Percentiles rank a stretch among this genome's conserved stretches.
Conservation (phyloP, 1,284 basidiomycete genomes). For the Somion occarium region DNA sequence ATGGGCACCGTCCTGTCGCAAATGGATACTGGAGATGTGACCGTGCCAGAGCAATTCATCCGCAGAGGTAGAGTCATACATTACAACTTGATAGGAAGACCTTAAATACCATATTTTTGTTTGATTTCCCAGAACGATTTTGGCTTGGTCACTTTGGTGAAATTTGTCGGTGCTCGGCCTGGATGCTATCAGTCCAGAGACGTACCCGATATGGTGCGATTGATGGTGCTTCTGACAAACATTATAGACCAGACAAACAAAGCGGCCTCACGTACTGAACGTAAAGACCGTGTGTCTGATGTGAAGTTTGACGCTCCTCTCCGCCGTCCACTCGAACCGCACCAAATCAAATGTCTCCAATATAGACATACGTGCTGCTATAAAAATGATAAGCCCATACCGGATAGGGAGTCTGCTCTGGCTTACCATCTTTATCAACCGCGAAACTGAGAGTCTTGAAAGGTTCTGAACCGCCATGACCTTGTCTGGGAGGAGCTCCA, state of each 20-base stretch:
- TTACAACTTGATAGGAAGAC: no score
- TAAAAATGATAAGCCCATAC: not conserved
- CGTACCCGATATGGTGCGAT: no score
- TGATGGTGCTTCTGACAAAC: no score
- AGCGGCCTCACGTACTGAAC: slow-evolving; percentile 56
- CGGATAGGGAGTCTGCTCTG: not conserved
- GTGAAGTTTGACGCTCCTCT: slow-evolving; percentile 75
- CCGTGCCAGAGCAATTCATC: no score
- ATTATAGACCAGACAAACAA: slow-evolving; percentile 18
- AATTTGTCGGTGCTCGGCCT: no score
- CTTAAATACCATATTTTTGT: no score
- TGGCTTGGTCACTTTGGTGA: no score
- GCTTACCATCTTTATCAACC: slow-evolving; percentile 57
- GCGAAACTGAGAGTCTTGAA: slow-evolving; percentile 83
- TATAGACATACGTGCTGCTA: slow-evolving; percentile 5
- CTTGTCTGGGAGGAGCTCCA: slow-evolving; percentile 89
- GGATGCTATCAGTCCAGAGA: no score
- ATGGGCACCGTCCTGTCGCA: no score
- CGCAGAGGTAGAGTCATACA: no score
- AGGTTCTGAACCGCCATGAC: slow-evolving; percentile 72
- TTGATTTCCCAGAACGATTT: no score
- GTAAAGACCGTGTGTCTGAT: slow-evolving; percentile 80
- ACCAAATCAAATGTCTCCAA: slow-evolving; percentile 72
- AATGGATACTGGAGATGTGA: no score
- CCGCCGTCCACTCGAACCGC: slow-evolving; percentile 77